Evolutionary conservation across 441 rosid species (phyloP).

Genomic region (Mallotus japonicus): DNA sequence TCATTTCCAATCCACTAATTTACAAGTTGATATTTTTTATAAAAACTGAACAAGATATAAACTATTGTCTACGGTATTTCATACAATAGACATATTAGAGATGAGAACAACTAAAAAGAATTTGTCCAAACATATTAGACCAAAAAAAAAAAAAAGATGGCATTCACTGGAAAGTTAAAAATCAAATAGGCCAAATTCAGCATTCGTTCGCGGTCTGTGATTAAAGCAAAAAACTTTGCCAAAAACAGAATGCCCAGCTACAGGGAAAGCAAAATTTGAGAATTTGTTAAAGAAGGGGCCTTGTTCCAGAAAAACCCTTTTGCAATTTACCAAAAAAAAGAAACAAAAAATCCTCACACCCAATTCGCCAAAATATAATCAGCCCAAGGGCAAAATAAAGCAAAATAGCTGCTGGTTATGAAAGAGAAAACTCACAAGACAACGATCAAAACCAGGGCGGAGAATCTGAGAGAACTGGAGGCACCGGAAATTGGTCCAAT

Average conservation of each 20-base stretch:
- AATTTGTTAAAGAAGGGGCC: background rate
- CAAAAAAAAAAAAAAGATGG: background rate
- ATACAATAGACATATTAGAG: background rate
- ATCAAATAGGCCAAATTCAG: background rate
- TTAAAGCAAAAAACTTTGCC: no score
- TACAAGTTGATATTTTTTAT: background rate
- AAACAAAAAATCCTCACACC: no score
- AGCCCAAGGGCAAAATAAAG: no score
- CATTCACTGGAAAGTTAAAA: background rate
- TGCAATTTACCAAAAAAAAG: background rate
- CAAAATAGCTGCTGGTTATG: background rate
- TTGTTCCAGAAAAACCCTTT: background rate
- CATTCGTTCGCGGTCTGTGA: no score
- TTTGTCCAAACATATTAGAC: background rate
- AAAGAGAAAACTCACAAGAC: constrained; percentile 30
- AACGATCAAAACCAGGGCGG: constrained; percentile 23
- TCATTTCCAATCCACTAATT: background rate
- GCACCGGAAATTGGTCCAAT: constrained; percentile 37
- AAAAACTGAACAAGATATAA: background rate
- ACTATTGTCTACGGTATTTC: background rate
- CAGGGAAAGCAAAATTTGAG: background rate
- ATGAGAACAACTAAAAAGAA: background rate
- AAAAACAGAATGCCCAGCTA: no score
- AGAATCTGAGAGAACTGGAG: constrained; percentile 35
- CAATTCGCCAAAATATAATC: no score